Evolutionary conservation across 1,284 basidiomycete genomes (phyloP), one percentile per base, ranked within the genome.

Genomic region (Dichomitus squalens): DNA sequence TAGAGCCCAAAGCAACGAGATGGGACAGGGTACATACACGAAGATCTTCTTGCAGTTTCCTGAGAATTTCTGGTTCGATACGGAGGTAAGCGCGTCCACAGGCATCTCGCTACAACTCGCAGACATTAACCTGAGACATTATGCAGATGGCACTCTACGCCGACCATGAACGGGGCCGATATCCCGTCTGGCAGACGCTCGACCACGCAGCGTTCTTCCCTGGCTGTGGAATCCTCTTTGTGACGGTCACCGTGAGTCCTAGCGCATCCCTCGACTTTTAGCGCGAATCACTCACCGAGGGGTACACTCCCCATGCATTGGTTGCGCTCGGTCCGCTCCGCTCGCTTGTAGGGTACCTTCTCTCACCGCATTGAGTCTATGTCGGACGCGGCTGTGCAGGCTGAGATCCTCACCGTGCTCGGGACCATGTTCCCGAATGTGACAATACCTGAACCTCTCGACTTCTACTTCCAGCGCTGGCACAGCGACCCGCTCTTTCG

Each of bases 31-130:
- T 1, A 85, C 80, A 2, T 90, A 87, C 65, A 88, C 87, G 4
- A 90, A 89, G 72, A 87, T 90, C 46, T 90, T 88, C 70, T 64
- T 89, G 43, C 78, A 84, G 59, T 90, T 89, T 65, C 75, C 81
- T 0, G 66, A 79, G 54, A 85, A 83, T 39, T 90, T 90, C 68
- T 90, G 87, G 87, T 86, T 86, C 57, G 77, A 84, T 38, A 84
- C 84, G 0, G 76, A 89, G 79, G 86, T 84, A 40, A 5, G 59
- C 36, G 14, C 20, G 68, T 61, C 12, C 18, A 49, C 21, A 25
- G 4, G 9, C n/a, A 12, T 9, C 21, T 39, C 34, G 7, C 41
- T 31, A 18, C 27, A 29, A 29, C 16, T 2, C 25, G 25, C 25
- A 4, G 14, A 11, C 3, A 18, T 27, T 14, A 8, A 44, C 41